Conservation (phyloP, 1,139 yeast genomes). For the Hanseniaspora gamundiae region DNA sequence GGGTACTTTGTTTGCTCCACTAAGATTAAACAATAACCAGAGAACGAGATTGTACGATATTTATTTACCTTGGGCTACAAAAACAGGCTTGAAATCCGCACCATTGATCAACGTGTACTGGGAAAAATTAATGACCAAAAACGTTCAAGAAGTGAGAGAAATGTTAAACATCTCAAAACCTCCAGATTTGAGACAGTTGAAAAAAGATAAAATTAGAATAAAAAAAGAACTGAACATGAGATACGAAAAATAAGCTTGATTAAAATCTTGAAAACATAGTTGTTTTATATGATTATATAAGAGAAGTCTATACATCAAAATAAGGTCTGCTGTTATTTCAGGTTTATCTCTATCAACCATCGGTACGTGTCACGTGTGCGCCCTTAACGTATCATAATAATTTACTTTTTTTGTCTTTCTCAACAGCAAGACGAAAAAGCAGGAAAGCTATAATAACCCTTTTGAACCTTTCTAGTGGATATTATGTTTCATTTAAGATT, state of each 20-base stretch:
- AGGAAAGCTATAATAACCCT: background rate
- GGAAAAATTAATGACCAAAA: constrained; percentile 72
- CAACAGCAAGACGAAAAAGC: background rate
- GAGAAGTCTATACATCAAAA: no score
- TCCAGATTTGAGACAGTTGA: constrained; percentile 63
- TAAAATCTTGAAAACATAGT: background rate
- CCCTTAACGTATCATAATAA: no score
- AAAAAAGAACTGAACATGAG: constrained; percentile 17
- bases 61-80: constrained; percentile 84
- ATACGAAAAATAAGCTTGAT: constrained; percentile 12
- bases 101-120: constrained; percentile 84
- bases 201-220: constrained; percentile 28
- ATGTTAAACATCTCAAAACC: constrained; percentile 42
- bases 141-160: constrained; percentile 58
- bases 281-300: no score
- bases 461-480: no score
- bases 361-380: no score
- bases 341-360: no score
- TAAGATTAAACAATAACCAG: constrained; percentile 46
- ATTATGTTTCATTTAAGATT: no score
- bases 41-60: constrained; percentile 36
- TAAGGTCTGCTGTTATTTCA: no score
- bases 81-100: constrained; percentile 59
- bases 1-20: constrained; percentile 81
- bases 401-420: no score